Conservation (phyloP, 805 yeast species). For the Saccharomycopsis schoenii region DNA sequence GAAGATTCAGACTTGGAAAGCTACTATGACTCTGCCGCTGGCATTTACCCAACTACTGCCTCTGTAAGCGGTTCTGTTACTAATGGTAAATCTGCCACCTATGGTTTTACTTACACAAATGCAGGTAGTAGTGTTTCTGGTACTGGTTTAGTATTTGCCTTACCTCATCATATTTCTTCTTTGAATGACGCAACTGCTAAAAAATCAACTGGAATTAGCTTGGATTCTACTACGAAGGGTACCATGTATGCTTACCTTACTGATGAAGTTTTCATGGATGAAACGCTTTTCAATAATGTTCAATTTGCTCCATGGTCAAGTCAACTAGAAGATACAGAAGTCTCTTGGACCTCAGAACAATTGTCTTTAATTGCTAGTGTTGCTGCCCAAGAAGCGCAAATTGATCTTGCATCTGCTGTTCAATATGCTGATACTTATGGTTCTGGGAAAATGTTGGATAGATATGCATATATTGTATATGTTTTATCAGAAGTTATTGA, state of each 20-base stretch:
- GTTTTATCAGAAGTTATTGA: slow-evolving; percentile 36
- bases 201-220: slow-evolving; percentile 26
- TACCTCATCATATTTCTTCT: slow-evolving; percentile 54
- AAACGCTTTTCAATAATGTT: slow-evolving; percentile 34
- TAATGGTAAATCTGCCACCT: slow-evolving; percentile 28
- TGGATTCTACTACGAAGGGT: slow-evolving; percentile 45
- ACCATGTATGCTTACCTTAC: slow-evolving; percentile 37
- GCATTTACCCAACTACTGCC: slow-evolving; percentile 45
- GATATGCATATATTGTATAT: slow-evolving; percentile 41
- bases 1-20: slow-evolving; percentile 22
- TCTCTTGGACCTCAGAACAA: slow-evolving; percentile 25
- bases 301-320: slow-evolving; percentile 36
- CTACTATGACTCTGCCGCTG: slow-evolving; percentile 51
- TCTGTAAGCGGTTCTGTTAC: slow-evolving; percentile 33
- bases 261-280: slow-evolving; percentile 30
- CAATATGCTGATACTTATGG: slow-evolving; percentile 39
- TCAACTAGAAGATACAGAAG: slow-evolving; percentile 22
- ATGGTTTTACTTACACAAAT: slow-evolving; percentile 34
- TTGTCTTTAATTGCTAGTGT: slow-evolving; percentile 26
- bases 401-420: slow-evolving; percentile 37
- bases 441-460: slow-evolving; percentile 40
- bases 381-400: slow-evolving; percentile 28
- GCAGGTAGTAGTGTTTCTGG: slow-evolving; percentile 39
- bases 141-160: slow-evolving; percentile 43
- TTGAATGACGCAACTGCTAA: slow-evolving; percentile 28